Base-by-base conservation (phyloP, 352 stramenopile species). In the Globisporangium abappressorium region DNA sequence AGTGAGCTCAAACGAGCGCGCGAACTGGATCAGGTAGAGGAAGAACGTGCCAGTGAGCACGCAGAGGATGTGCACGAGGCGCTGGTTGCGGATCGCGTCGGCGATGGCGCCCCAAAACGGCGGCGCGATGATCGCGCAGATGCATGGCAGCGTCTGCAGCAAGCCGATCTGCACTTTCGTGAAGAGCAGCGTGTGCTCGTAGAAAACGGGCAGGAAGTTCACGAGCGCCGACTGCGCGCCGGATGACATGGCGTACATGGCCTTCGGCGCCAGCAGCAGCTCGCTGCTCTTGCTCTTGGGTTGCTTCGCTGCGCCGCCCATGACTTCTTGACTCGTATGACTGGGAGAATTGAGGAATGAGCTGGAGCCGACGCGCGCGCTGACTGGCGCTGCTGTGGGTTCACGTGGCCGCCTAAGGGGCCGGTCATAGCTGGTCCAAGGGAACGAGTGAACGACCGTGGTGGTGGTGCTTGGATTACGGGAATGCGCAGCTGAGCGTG, bases 141-240 rank as follows among this genome's bases (percentile, higher is more conserved):
- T 71, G 63, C 78, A 78, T 12, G 79, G 83, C 18, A 94, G 63
- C 22, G 84, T 88, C 74, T 92, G 84, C 67, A 94, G 67, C 24
- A 92, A 60, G 47, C 84, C 84, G 64, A 93, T 93, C 74, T 94
- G 79, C 41, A 90, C 73, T 70, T 94, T 93, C 66, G 77, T 80
- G 69, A 91, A 91, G 15, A 75, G 60, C 28, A 77, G 75, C 61
- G 72, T 84, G 65, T 91, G 74, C 69, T 93, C 76, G 73, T 80
- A 92, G 73, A 87, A 93, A 24, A 94, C 74, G 22, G 78, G 79
- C 38, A 95, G 69, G 70, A 89, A 95, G 72, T 94, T 93, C 56
- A 85, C 66, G 61, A 91, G 77, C 47, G 85, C 80, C 70, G 85
- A 93, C 55, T 77, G 74, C 65, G 78, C 87, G 47, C 79, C 77